These are phyloP conservation scores for Eucalyptus leucophloia DNA, from an alignment of 345 rosid species.

Conservation along the genomic window DNA sequence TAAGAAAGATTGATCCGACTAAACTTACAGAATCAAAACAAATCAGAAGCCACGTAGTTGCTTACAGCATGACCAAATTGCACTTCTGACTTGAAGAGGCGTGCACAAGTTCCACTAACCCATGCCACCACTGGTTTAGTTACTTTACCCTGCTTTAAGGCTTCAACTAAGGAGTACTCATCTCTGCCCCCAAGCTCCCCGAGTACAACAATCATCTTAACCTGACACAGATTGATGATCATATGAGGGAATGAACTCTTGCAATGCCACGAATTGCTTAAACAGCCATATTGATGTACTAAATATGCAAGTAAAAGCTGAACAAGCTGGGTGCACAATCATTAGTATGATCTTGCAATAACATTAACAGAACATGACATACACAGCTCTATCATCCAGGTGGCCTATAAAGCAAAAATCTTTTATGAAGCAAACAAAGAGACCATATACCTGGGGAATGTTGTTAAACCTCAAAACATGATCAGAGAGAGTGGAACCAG, in stretches of 20 bases:
- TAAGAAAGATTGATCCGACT: not conserved
- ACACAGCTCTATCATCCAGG: not conserved
- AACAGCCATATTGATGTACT: not conserved
- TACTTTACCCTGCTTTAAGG: slow-evolving; percentile 86
- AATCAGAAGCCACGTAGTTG: not conserved
- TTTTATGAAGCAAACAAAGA: not conserved
- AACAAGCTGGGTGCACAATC: not conserved
- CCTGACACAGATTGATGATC: slow-evolving; percentile 19
- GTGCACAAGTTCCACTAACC: slow-evolving; percentile 99
- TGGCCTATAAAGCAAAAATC: not conserved
- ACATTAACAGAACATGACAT: no score
- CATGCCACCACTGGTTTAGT: slow-evolving; percentile 93
- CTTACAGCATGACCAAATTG: slow-evolving; percentile 99
- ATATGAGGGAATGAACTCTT: not conserved
- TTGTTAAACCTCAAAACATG: slow-evolving; percentile 88
- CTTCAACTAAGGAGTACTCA: slow-evolving; percentile 94
- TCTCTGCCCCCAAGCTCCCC: slow-evolving; percentile 98
- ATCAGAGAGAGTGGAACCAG: slow-evolving; percentile 91
- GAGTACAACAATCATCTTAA: slow-evolving; percentile 92
- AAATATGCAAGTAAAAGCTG: not conserved
- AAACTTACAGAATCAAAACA: not conserved
- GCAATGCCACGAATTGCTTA: not conserved
- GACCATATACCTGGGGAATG: slow-evolving; percentile 69
- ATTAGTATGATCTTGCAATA: not conserved
- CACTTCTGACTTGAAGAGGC: slow-evolving; percentile 93